Percentiles rank a stretch among this genome's conserved stretches.
These are phyloP conservation scores for Saturnispora diversa DNA, from an alignment of 805 yeast species.

Conservation along the genomic window DNA sequence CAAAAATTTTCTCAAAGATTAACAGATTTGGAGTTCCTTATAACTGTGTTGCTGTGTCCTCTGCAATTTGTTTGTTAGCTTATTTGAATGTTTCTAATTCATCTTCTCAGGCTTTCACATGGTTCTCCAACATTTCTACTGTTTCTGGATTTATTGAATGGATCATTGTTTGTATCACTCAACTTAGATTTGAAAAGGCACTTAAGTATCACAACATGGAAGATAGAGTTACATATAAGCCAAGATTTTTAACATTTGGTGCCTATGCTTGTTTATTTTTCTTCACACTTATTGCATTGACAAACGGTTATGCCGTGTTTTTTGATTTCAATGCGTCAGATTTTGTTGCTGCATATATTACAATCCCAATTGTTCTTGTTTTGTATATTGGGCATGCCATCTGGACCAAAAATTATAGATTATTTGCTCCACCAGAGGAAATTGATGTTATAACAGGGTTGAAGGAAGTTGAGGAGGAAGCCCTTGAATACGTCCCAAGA, in stretches of 20 bases:
- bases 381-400: constrained; percentile 52
- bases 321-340: constrained; percentile 40
- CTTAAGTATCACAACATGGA: constrained; percentile 40
- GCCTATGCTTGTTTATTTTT: constrained; percentile 40
- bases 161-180: constrained; percentile 47
- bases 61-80: constrained; percentile 45
- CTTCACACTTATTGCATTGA: constrained; percentile 42
- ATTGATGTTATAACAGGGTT: constrained; percentile 59
- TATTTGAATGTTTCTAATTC: constrained; percentile 57
- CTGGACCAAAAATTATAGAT: constrained; percentile 36
- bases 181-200: constrained; percentile 59
- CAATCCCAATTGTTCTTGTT: constrained; percentile 46
- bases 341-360: constrained; percentile 61
- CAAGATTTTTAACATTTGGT: constrained; percentile 49
- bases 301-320: constrained; percentile 56
- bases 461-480: constrained; percentile 50
- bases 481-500: constrained; percentile 27
- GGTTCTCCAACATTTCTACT: constrained; percentile 61
- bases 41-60: constrained; percentile 44
- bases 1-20: constrained; percentile 52
- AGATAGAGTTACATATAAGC: constrained; percentile 51
- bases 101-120: constrained; percentile 53
- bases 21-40: constrained; percentile 64
- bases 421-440: constrained; percentile 46
- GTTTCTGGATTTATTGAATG: constrained; percentile 63